Conservation (phyloP, 2,329 filamentous ascomycete genomes). For the Trichoderma koningiopsis region DNA sequence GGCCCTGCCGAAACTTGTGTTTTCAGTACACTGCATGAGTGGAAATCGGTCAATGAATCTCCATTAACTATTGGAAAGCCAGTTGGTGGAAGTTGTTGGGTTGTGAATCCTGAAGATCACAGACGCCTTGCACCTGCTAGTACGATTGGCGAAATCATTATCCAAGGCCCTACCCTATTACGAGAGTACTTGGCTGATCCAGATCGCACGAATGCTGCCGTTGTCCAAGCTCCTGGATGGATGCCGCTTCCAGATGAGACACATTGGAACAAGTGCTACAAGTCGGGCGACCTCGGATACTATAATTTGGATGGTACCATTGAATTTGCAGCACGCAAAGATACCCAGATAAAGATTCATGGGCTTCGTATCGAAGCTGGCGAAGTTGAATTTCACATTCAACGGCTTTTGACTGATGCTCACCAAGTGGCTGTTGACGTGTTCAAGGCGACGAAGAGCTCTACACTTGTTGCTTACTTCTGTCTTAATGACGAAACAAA, state of each 20-base stretch:
- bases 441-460: background rate
- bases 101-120: constrained; percentile 30
- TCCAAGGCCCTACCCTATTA: constrained; percentile 49
- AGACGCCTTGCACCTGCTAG: constrained; percentile 31
- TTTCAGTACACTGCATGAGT: constrained; percentile 8
- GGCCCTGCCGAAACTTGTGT: constrained; percentile 47
- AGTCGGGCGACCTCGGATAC: constrained; percentile 49
- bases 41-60: background rate
- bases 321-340: constrained; percentile 53
- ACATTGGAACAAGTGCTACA: constrained; percentile 38
- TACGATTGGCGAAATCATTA: constrained; percentile 36
- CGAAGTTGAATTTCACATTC: constrained; percentile 29
- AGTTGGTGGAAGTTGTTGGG: constrained; percentile 28
- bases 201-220: constrained; percentile 46
- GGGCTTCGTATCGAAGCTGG: constrained; percentile 55
- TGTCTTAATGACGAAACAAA: background rate
- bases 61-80: constrained; percentile 19
- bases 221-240: constrained; percentile 32
- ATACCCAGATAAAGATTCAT: constrained; percentile 58
- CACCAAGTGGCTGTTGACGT: constrained; percentile 21
- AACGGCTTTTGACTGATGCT: background rate
- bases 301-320: constrained; percentile 44
- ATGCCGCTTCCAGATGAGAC: background rate
- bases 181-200: constrained; percentile 52
- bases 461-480: constrained; percentile 12